Evolutionary conservation across 2,329 filamentous ascomycete genomes (phyloP), one percentile per base, ranked within the genome.

Genomic region (Colletotrichum costaricense): DNA sequence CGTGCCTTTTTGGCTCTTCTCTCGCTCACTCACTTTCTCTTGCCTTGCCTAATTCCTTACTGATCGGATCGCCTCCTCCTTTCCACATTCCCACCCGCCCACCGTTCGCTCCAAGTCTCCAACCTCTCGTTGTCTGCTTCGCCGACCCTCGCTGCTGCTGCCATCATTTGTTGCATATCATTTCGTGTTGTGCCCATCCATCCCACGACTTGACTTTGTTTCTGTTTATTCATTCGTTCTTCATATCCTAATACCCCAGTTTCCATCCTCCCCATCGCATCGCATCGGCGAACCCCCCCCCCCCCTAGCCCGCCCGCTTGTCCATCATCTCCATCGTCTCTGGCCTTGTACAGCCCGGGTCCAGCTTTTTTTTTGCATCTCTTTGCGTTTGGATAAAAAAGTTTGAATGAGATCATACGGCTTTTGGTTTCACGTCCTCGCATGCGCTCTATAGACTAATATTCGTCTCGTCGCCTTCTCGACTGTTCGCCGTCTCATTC

Each of bases 341-440:
- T 49, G 28, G 54, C 46, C 33, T 59, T 59, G 58, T 54, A 54
- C 38, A 38, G 56, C 33, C 69, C 38, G 19, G 58, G 57, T 56
- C 52, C 70, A 70, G 33, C 67, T 70, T 62, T 42, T 28, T 56
- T 26, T 33, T 57, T 26, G 67, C 58, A 63, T 71, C 72, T 66
- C 70, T 60, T 63, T 74, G 46, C 68, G 24, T 63, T 57, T 59
- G 72, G 71, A n/a, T 59, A 65, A 65, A 67, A 70, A 73, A 68
- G 69, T 72, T 74, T 72, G 72, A 59, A 74, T 64, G 69, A 74
- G 71, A 73, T 73, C 68, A 67, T 72, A 68, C 69, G 52, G 38
- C 68, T 72, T 63, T 30, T 63, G 68, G 42, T 63, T 74, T 66
- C 26, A 68, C 63, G 68, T 54, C 52, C 59, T 68, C 35, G 30